These are phyloP conservation scores for Talaromyces nanjingensis DNA, from an alignment of 495 filamentous ascomycete genomes.

Conservation along the genomic window DNA sequence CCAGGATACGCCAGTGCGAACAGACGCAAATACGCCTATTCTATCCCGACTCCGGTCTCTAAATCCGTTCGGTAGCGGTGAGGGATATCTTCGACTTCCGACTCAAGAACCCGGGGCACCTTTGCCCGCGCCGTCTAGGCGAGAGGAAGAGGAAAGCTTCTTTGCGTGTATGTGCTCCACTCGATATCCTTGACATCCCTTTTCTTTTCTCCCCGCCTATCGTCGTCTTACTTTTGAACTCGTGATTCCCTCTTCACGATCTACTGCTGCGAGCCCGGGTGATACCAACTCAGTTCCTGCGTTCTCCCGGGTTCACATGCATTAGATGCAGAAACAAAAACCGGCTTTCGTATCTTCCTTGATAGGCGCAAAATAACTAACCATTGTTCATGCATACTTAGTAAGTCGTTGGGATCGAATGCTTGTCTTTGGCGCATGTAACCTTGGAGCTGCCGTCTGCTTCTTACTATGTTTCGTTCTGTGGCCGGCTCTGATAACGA, in stretches of 20 bases:
- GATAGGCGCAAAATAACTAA: constrained; percentile 1
- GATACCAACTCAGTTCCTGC: constrained; percentile 35
- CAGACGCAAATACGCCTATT: constrained; percentile 65
- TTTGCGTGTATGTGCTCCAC: constrained; percentile 77
- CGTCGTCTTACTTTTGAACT: constrained; percentile 2
- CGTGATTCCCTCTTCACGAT: constrained; percentile 14
- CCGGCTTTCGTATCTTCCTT: constrained; percentile 7
- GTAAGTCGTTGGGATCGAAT: constrained; percentile 97
- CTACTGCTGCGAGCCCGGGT: constrained; percentile 25
- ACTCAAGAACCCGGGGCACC: constrained; percentile 84
- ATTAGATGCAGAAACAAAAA: constrained; percentile 14
- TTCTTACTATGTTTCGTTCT: constrained; percentile 89
- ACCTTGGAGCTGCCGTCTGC: constrained; percentile 80
- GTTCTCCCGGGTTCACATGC: constrained; percentile 22
- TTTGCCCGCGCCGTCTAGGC: constrained; percentile 72
- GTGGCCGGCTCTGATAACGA: constrained; percentile 69
- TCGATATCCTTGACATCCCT: neutral
- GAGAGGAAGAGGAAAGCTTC: constrained; percentile 93
- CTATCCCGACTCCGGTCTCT: constrained; percentile 74
- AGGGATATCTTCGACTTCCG: constrained; percentile 85
- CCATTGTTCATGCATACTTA: constrained; percentile 28
- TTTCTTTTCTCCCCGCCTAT: neutral
- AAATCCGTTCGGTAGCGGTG: constrained; percentile 79
- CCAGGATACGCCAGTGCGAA: constrained; percentile 69
- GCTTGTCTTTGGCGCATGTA: constrained; percentile 86